These are phyloP conservation scores for Dendrobium officinale DNA, from an alignment of 106 monocot species.

Conservation along the genomic window DNA sequence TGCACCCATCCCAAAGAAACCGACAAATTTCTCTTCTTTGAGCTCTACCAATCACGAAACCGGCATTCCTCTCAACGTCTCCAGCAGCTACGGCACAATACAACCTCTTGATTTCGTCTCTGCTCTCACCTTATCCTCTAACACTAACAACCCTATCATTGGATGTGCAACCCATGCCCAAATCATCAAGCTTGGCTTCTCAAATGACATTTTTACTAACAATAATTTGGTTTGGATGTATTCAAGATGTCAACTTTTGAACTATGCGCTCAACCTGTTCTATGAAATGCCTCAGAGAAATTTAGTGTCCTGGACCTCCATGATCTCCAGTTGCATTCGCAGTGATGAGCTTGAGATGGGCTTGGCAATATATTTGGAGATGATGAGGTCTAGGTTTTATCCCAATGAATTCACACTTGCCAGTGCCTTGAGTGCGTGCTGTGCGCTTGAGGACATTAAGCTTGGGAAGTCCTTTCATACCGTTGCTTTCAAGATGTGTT, in stretches of 20 bases:
- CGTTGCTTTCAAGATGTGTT: slow-evolving; percentile 13
- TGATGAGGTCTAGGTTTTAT: slow-evolving; percentile 15
- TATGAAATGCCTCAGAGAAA: slow-evolving; percentile 26
- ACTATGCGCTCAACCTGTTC: slow-evolving; percentile 16
- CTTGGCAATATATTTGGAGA: slow-evolving; percentile 3
- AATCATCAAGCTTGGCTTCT: slow-evolving; percentile 18
- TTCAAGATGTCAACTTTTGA: slow-evolving; percentile 10
- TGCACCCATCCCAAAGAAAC: background rate
- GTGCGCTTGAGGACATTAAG: background rate
- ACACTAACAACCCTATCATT: background rate
- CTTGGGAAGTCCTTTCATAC: slow-evolving; percentile 23
- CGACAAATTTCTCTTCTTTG: background rate
- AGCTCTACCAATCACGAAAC: background rate
- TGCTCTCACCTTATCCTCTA: slow-evolving; percentile 16
- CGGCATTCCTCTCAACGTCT: background rate
- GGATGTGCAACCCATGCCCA: slow-evolving; percentile 14
- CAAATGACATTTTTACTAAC: slow-evolving; percentile 17
- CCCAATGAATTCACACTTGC: slow-evolving; percentile 35
- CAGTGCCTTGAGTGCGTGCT: slow-evolving; percentile 16
- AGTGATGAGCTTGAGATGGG: slow-evolving; percentile 13
- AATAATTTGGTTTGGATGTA: slow-evolving; percentile 24
- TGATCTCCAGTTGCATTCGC: slow-evolving; percentile 18
- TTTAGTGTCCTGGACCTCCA: slow-evolving; percentile 37
- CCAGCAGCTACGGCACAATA: background rate
- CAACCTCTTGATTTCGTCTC: background rate